These are phyloP conservation scores for Iris pallida DNA, from an alignment of 116 monocot species.

Conservation along the genomic window DNA sequence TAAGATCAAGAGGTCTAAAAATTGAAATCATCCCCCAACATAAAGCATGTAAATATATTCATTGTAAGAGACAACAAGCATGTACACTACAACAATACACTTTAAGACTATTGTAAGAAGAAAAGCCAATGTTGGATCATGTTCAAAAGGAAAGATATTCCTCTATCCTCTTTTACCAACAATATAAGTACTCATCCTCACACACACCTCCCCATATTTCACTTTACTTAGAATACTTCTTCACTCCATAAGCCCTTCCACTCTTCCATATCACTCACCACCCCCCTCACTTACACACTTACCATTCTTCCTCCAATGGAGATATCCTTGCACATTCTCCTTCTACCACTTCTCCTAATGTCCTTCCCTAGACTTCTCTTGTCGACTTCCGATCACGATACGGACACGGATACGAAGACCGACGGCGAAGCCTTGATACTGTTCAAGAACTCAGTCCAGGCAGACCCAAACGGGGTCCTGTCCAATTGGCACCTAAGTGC, in stretches of 20 bases:
- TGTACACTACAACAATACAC: too few relatives aligned
- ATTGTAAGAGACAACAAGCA: too few relatives aligned
- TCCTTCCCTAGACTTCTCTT: conserved; percentile 4
- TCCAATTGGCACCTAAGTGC: conserved; percentile 41
- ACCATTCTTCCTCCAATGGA: conserved; percentile 21
- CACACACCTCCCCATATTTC: not conserved
- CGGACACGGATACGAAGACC: conserved; percentile 21
- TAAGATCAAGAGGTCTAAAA: too few relatives aligned
- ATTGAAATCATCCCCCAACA: too few relatives aligned
- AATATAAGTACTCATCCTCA: conserved; percentile 6
- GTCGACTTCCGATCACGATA: not conserved
- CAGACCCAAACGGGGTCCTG: conserved; percentile 43
- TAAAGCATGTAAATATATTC: too few relatives aligned
- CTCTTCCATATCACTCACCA: conserved; percentile 3
- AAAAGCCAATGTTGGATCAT: conserved; percentile 11
- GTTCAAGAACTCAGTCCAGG: conserved; percentile 45
- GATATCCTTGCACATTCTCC: conserved; percentile 8
- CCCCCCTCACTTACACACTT: not conserved
- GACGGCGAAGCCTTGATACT: conserved; percentile 54
- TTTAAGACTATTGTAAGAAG: too few relatives aligned
- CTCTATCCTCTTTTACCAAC: conserved; percentile 10
- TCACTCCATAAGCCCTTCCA: not conserved
- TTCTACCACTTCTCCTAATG: conserved; percentile 25
- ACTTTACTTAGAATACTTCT: conserved; percentile 8
- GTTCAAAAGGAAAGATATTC: conserved; percentile 16